Percentiles rank a stretch among this genome's conserved stretches.
These are phyloP conservation scores for Eucalyptus tenuipes DNA, from an alignment of 345 rosid genomes.

Conservation along the genomic window DNA sequence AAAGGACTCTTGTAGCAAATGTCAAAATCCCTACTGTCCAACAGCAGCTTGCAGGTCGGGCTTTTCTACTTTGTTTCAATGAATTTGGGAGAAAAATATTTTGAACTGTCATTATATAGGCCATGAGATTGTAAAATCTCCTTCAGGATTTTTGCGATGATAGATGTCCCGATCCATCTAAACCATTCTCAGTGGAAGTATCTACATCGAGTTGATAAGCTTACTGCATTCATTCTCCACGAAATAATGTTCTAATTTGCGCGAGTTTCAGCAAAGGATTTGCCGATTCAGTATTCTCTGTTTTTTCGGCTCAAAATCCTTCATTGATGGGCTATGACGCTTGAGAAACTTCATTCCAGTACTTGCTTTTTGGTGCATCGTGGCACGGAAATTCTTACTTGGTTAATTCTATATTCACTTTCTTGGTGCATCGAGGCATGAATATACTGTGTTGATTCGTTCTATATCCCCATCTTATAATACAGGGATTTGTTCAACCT, in stretches of 20 bases:
- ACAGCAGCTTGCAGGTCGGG: not conserved
- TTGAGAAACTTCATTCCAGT: not conserved
- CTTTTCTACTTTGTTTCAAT: not conserved
- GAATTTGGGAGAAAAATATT: not conserved
- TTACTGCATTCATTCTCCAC: not conserved
- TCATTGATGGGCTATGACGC: not conserved
- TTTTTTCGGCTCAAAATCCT: not conserved
- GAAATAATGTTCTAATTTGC: not conserved
- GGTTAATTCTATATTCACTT: not conserved
- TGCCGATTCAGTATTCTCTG: not conserved
- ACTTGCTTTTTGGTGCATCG: not conserved
- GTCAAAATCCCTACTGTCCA: not conserved
- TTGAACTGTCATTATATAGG: not conserved
- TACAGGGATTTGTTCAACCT: slow-evolving; percentile 75
- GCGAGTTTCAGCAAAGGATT: not conserved
- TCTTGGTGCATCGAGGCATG: not conserved
- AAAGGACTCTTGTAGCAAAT: not conserved
- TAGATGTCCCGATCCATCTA: not conserved
- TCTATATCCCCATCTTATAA: not conserved
- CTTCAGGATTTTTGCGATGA: not conserved
- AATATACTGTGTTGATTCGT: not conserved
- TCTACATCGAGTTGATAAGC: not conserved
- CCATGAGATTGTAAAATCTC: too few relatives aligned
- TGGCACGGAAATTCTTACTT: not conserved
- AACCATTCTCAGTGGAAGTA: not conserved